These are phyloP conservation scores for Nannizziopsis arthrosporioides DNA, from an alignment of 2,329 filamentous ascomycete genomes.

Conservation along the genomic window DNA sequence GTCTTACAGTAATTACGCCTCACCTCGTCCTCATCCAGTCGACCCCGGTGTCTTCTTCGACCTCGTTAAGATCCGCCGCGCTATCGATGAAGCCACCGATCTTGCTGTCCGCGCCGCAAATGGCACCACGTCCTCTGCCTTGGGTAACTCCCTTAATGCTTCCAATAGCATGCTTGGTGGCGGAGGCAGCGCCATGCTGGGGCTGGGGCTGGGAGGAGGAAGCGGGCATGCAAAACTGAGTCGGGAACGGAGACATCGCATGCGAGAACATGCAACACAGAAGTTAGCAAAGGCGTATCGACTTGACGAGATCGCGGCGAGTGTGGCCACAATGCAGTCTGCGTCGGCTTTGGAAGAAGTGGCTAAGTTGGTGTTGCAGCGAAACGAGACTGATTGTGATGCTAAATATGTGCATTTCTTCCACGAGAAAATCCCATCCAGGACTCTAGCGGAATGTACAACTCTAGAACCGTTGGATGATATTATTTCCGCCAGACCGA, in stretches of 20 bases:
- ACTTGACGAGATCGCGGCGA: slow-evolving; percentile 71
- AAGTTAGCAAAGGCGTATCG: slow-evolving; percentile 67
- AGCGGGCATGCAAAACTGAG: slow-evolving; percentile 57
- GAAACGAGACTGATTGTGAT: slow-evolving; percentile 55
- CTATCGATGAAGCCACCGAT: slow-evolving; percentile 68
- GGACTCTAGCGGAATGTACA: slow-evolving; percentile 61
- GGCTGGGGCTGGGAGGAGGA: slow-evolving; percentile 44
- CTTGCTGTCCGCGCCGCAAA: slow-evolving; percentile 66
- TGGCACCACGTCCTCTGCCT: slow-evolving; percentile 54
- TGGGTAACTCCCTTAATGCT: slow-evolving; percentile 45
- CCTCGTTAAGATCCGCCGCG: slow-evolving; percentile 65
- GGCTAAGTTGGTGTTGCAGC: slow-evolving; percentile 58
- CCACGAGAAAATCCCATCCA: slow-evolving; percentile 74
- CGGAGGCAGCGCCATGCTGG: slow-evolving; percentile 41
- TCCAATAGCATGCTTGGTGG: slow-evolving; percentile 41
- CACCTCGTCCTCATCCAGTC: slow-evolving; percentile 62
- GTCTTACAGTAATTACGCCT: slow-evolving; percentile 67
- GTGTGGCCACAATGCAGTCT: slow-evolving; percentile 72
- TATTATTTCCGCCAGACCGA: slow-evolving; percentile 53
- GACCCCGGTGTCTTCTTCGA: slow-evolving; percentile 75
- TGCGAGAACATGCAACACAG: slow-evolving; percentile 68
- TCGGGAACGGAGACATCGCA: slow-evolving; percentile 62
- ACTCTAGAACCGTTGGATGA: slow-evolving; percentile 55
- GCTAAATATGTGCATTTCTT: slow-evolving; percentile 88
- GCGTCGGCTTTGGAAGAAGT: slow-evolving; percentile 67